These are phyloP conservation scores for Penicillium sp. DNA, from an alignment of 2,329 filamentous ascomycete genomes.

Conservation along the genomic window DNA sequence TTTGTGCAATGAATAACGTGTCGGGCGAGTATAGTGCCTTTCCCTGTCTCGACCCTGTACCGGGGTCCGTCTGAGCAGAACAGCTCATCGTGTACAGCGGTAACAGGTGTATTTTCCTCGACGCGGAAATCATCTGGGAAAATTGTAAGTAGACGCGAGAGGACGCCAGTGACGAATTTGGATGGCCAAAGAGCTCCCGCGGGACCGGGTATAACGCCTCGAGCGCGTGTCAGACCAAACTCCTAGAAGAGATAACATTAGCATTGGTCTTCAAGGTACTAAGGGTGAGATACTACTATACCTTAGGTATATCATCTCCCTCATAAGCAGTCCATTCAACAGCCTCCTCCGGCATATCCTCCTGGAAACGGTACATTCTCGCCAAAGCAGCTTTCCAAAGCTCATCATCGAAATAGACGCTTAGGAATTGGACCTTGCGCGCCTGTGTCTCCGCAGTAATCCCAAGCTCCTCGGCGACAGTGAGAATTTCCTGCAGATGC, in stretches of 20 bases:
- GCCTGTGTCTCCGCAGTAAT: constrained; percentile 24
- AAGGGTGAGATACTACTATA: background rate
- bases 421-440: constrained; percentile 30
- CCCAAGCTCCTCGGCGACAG: constrained; percentile 21
- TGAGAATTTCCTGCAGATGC: constrained; percentile 25
- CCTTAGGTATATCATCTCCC: constrained; percentile 21
- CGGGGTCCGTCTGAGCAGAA: background rate
- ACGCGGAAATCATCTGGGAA: constrained; percentile 39
- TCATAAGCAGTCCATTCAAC: constrained; percentile 29
- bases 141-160: constrained; percentile 16
- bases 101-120: constrained; percentile 25
- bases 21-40: constrained; percentile 47
- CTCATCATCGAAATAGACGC: constrained; percentile 29
- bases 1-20: constrained; percentile 62
- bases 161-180: constrained; percentile 29
- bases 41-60: constrained; percentile 48
- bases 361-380: constrained; percentile 25
- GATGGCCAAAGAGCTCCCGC: constrained; percentile 37
- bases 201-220: constrained; percentile 27
- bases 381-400: constrained; percentile 22
- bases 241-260: constrained; percentile 16
- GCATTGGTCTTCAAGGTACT: background rate
- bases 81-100: constrained; percentile 1
- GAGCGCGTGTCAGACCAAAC: constrained; percentile 23
- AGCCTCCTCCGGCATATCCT: constrained; percentile 28